A percentile compares a stretch with the other conserved stretches of the same genome.
phyloP scores from a whole-genome alignment of 257 asterid genomes.

The Solanum sitiens region DNA sequence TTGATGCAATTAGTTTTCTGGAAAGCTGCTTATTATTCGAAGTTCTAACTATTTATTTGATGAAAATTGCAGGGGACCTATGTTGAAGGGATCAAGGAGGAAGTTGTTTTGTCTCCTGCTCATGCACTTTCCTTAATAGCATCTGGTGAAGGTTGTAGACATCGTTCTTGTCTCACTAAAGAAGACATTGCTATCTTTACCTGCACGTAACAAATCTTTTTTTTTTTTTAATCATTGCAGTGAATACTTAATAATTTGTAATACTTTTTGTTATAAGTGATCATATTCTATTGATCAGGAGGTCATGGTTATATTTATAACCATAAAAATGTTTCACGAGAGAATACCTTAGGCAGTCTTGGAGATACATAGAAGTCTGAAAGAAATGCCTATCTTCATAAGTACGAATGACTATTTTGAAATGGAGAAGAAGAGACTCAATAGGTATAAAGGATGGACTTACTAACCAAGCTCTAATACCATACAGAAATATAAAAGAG shows the following conservation, averaged over 20 bases:
- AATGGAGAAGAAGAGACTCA: background rate
- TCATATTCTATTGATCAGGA: background rate
- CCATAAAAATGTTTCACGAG: background rate
- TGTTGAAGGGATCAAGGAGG: constrained; percentile 86
- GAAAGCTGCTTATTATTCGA: background rate
- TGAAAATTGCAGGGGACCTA: constrained; percentile 45
- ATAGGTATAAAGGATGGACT: background rate
- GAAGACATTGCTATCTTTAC: background rate
- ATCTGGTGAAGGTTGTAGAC: constrained; percentile 65
- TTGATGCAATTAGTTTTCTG: background rate
- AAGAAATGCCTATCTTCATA: background rate
- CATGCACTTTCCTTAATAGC: constrained; percentile 89
- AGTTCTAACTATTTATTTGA: background rate
- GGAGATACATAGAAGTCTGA: background rate
- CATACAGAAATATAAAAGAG: background rate
- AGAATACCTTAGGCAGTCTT: background rate
- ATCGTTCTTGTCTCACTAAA: background rate
- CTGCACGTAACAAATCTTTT: background rate
- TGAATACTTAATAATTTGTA: background rate
- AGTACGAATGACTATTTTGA: background rate
- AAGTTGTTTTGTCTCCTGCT: constrained; percentile 84
- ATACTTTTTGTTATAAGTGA: background rate
- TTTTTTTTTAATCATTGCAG: background rate
- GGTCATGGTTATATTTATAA: background rate
- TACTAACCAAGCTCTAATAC: background rate